Evolutionary conservation across 371 early-diverging fungal species (phyloP).

Genomic region (Massospora cicadina): DNA sequence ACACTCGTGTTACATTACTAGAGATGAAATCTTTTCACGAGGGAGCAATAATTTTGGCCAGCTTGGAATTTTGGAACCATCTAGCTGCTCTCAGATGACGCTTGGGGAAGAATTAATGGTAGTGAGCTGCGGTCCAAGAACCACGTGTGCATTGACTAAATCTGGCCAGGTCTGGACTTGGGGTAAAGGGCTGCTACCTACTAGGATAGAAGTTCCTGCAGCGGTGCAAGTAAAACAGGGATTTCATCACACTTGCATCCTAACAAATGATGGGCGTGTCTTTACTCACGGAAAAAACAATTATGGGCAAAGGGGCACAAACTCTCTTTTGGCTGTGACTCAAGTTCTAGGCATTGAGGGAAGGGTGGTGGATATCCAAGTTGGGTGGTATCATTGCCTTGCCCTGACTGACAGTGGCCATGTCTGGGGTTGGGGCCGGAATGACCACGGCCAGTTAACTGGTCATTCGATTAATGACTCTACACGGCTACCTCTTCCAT

Average conservation of each 20-base stretch:
- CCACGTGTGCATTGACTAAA: not conserved
- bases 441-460: slow-evolving; percentile 48
- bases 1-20: slow-evolving; percentile 12
- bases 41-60: slow-evolving; percentile 8
- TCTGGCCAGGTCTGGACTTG: not conserved
- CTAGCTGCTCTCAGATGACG: not conserved
- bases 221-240: not conserved
- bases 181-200: not conserved
- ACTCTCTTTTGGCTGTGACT: slow-evolving; percentile 36
- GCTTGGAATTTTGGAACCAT: not conserved
- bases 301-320: slow-evolving; percentile 5
- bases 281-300: slow-evolving; percentile 4
- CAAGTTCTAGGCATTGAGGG: slow-evolving; percentile 27
- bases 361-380: slow-evolving; percentile 22
- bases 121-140: not conserved
- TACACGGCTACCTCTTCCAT: no score
- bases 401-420: slow-evolving; percentile 19
- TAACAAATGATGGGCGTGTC: not conserved
- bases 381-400: slow-evolving; percentile 65
- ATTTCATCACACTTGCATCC: not conserved
- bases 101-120: not conserved
- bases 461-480: slow-evolving; percentile 13
- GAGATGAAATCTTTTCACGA: slow-evolving; percentile 12
- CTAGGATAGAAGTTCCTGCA: not conserved
- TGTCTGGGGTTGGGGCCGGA: slow-evolving; percentile 40